phyloP scores from a whole-genome alignment of 495 filamentous ascomycete species.

The Aspergillus steynii region DNA sequence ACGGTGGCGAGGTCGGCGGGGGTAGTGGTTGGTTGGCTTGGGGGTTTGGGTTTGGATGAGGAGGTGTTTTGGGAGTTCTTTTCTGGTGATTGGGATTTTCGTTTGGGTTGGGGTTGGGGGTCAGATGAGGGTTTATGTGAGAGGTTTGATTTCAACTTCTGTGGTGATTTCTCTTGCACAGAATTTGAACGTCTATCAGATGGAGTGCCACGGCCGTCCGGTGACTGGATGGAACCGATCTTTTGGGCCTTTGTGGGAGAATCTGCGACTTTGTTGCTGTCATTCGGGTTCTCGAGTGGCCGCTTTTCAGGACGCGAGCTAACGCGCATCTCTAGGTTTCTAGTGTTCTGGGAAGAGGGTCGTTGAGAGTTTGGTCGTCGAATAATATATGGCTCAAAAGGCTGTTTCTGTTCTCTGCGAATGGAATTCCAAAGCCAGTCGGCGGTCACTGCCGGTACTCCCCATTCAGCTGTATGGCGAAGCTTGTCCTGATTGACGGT shows the following conservation, averaged over 20 bases:
- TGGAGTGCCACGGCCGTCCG: background rate
- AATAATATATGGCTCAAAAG: slow-evolving; percentile 50
- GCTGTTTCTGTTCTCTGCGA: slow-evolving; percentile 49
- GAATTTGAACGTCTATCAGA: background rate
- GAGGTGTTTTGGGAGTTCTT: slow-evolving; percentile 16
- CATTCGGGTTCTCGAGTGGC: background rate
- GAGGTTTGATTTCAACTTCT: background rate
- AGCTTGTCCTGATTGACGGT: slow-evolving; percentile 73
- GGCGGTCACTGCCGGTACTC: slow-evolving; percentile 72
- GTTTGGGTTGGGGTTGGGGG: background rate
- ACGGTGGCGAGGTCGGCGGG: slow-evolving; percentile 36
- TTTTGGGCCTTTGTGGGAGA: background rate
- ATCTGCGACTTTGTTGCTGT: background rate
- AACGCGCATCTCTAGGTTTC: slow-evolving; percentile 23
- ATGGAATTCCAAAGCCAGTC: slow-evolving; percentile 87
- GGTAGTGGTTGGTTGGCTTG: slow-evolving; percentile 15
- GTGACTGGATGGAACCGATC: background rate
- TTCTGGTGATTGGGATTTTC: background rate
- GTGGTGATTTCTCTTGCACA: background rate
- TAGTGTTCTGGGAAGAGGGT: slow-evolving; percentile 27
- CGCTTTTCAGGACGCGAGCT: slow-evolving; percentile 20
- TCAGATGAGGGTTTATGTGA: background rate
- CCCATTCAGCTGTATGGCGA: slow-evolving; percentile 67
- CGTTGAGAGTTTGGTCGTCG: slow-evolving; percentile 32
- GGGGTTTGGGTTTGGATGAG: slow-evolving; percentile 29